Evolutionary conservation across 1,139 yeast species (phyloP), one percentile per base, ranked within the genome.

Genomic region (Fermentozyma sake): DNA sequence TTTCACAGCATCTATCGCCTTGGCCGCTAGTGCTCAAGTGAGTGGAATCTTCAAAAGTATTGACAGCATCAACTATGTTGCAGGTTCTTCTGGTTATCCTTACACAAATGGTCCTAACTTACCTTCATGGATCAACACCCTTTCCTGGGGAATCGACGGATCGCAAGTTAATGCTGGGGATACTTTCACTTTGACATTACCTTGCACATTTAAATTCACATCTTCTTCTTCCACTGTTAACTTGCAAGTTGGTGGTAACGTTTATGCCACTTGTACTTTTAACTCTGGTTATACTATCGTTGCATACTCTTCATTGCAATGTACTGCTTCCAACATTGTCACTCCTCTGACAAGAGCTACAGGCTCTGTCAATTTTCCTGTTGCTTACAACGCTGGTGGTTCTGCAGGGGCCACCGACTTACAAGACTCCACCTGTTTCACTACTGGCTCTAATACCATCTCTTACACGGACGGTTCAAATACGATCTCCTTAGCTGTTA

Each of bases 331-430:
- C 3, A 18, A 23, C 13, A 26, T 26, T 4, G 43, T 58, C 7
- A 26, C 22, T 1, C 4, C 45, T 0, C 22, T 20, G 7, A 41
- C 46, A 6, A 22, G 24, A 11, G 36, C 28, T 9, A 9, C 20
- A n/a, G 62, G 63, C 21, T 27, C 45, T 4, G 37, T 52, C 8
- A 24, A 32, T 4, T 37, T 58, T 22, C 61, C 60, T 4, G 20
- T 56, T n/a, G 31, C 48, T 3, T 57, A 52, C 34, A 50, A 48
- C 29, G 31, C 38, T 19, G 63, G 63, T 23, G 36, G 35, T 6
- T 34, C 48, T 13, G 48, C 38, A 10, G 18, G 23, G 6, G 13
- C 37, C 3, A 35, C 34, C 8, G 58, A 54, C 31, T 11, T 40
- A 8, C 23, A 34, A 12, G 39, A 37, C 27, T 37, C 62, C 2